Conservation (phyloP, 1,284 basidiomycete genomes). For the Rhodotorula glutinis region DNA sequence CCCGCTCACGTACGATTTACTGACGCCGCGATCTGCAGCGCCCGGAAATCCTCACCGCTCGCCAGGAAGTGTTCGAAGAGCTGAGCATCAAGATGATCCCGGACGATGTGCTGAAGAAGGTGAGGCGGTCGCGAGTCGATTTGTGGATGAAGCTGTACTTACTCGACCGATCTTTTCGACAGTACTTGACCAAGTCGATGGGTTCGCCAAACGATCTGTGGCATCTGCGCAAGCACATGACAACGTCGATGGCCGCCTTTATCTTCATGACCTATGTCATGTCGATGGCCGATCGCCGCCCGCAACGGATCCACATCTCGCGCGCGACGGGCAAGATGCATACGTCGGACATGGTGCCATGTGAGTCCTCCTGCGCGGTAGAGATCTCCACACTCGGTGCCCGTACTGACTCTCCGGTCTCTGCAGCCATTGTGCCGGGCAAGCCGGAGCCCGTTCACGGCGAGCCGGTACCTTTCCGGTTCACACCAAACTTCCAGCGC, state of each 20-base stretch:
- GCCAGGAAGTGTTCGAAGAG: constrained; percentile 82
- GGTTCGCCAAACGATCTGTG: constrained; percentile 80
- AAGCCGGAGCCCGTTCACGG: constrained; percentile 49
- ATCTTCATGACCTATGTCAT: constrained; percentile 92
- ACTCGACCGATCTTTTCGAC: constrained; percentile 1
- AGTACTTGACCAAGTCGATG: constrained; percentile 92
- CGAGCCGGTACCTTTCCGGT: constrained; percentile 92
- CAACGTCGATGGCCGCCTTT: constrained; percentile 78
- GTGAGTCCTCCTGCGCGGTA: constrained; percentile 54
- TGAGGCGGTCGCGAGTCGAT: constrained; percentile 55
- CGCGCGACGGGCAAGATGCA: constrained; percentile 82
- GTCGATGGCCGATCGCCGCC: constrained; percentile 77
- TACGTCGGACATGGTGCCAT: constrained; percentile 84
- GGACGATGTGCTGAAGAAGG: constrained; percentile 78
- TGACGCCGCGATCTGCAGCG: constrained; percentile 1
- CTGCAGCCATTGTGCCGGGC: constrained; percentile 50
- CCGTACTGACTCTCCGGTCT: constrained; percentile 3
- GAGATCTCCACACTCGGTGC: too few relatives aligned
- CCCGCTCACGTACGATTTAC: background rate
- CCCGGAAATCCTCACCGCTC: constrained; percentile 24
- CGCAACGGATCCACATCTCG: constrained; percentile 82
- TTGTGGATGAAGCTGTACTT: too few relatives aligned
- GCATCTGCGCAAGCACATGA: constrained; percentile 97
- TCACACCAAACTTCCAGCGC: constrained; percentile 93
- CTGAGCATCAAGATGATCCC: constrained; percentile 85